A percentile compares a stretch with the other conserved stretches of the same genome.
Conservation (phyloP, 1,284 basidiomycete genomes). For the Waitea zeae region DNA sequence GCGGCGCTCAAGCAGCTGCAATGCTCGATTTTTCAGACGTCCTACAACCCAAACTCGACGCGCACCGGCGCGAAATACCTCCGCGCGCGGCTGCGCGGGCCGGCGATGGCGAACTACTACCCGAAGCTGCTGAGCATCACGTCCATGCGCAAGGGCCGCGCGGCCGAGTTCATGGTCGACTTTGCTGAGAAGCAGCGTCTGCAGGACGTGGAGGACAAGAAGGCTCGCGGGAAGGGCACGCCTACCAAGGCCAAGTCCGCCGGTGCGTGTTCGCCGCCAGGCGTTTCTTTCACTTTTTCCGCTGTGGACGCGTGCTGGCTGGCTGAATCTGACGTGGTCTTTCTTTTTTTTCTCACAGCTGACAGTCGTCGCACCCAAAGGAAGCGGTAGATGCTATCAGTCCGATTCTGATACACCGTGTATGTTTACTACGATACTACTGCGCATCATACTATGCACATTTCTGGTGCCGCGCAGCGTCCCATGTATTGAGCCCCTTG, state of each 20-base stretch:
- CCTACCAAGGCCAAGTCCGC: constrained; percentile 61
- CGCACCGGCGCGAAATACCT: constrained; percentile 81
- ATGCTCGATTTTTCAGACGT: constrained; percentile 65
- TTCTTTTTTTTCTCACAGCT: too few relatives aligned
- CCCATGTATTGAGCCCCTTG: too few relatives aligned
- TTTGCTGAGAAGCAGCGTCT: constrained; percentile 48
- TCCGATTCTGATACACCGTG: too few relatives aligned
- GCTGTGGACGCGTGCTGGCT: too few relatives aligned
- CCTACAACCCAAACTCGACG: constrained; percentile 61
- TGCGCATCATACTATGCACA: too few relatives aligned
- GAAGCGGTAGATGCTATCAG: too few relatives aligned
- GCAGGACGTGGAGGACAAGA: constrained; percentile 47
- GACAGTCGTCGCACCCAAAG: too few relatives aligned
- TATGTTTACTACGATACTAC: too few relatives aligned
- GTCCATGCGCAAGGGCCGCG: constrained; percentile 31
- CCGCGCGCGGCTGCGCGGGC: constrained; percentile 54
- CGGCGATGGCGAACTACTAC: constrained; percentile 67
- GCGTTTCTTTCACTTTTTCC: too few relatives aligned
- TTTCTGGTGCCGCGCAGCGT: too few relatives aligned
- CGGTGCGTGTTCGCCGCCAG: too few relatives aligned
- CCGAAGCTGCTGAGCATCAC: constrained; percentile 35
- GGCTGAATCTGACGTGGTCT: too few relatives aligned
- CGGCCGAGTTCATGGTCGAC: constrained; percentile 40
- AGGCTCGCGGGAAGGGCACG: constrained; percentile 61
- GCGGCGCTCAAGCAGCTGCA: constrained; percentile 37